Conservation (phyloP, 2,329 filamentous ascomycete genomes). For the Alternaria sp. region DNA sequence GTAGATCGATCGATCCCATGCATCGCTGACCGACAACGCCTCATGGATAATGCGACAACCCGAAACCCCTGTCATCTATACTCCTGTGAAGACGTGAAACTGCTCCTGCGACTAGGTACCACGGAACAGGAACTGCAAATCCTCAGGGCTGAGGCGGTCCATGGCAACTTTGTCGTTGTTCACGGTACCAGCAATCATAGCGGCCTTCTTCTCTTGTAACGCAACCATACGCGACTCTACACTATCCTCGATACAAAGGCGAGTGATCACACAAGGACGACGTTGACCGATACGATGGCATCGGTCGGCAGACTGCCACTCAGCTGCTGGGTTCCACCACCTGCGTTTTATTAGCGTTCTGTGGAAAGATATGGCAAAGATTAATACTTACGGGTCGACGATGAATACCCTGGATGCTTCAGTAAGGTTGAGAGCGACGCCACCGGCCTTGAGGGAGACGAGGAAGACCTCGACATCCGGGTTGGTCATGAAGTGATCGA, state of each 20-base stretch:
- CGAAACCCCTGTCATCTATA: not conserved
- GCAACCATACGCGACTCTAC: slow-evolving; percentile 96
- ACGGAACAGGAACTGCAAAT: slow-evolving; percentile 96
- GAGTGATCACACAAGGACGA: slow-evolving; percentile 90
- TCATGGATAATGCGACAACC: slow-evolving; percentile 1
- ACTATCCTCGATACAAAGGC: slow-evolving; percentile 94
- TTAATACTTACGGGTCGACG: slow-evolving; percentile 79
- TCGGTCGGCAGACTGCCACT: slow-evolving; percentile 94
- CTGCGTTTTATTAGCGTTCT: slow-evolving; percentile 54
- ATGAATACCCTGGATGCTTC: slow-evolving; percentile 96
- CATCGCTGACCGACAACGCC: not conserved
- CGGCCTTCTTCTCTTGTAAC: slow-evolving; percentile 97
- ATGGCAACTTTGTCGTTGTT: slow-evolving; percentile 91
- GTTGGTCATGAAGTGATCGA: slow-evolving; percentile 96
- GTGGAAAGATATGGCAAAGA: not conserved
- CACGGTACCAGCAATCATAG: slow-evolving; percentile 96
- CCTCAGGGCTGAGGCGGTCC: slow-evolving; percentile 87
- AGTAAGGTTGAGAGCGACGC: slow-evolving; percentile 92
- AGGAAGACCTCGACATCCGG: slow-evolving; percentile 94
- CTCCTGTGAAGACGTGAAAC: not conserved
- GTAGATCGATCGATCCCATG: not conserved
- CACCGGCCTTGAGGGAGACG: slow-evolving; percentile 93
- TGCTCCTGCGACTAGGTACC: slow-evolving; percentile 58
- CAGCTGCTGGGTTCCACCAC: slow-evolving; percentile 99
- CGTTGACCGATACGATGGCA: slow-evolving; percentile 92